Evolutionary conservation across 2,329 filamentous ascomycete species (phyloP), one percentile per base, ranked within the genome.

Genomic region (Phoma sp.): DNA sequence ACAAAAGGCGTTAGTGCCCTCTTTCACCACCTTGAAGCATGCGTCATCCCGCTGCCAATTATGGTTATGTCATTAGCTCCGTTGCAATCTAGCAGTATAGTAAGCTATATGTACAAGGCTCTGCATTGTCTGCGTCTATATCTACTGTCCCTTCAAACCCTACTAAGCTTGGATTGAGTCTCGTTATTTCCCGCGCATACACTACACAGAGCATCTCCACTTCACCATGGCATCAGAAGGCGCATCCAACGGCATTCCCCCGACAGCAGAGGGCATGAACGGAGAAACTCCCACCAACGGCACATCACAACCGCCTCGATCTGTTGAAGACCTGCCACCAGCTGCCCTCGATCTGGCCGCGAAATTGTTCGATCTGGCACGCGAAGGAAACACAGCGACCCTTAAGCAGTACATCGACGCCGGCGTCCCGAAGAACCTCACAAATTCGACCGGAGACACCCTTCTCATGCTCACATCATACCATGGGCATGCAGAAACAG

Each of bases 381-480:
- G 88, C 29, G 68, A 74, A 22, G 88, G 88, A 50, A 77, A 87
- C 43, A 77, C 82, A 2, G 68, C 81, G 4, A 72, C 84, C 10
- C 83, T 91, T n/a, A 69, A 80, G 37, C 82, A 87, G 71, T 88
- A 88, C 42, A 72, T 91, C 33, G 78, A 80, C 1, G 85, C 84
- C 2, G 88, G 89, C 1, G 76, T 91, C 24, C 88, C 88, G 0
- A 78, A 83, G 1, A 90, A 90, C 64, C 78, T 91, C 71, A 89
- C 87, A 22, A 90, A 91, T 64, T 82, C 88, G 44, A 87, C 89
- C 59, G 89, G 88, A 43, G 88, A 91, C 69, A 89, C 83, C n/a
- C 73, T 91, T 56, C 77, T 91, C 55, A 91, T 91, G 89, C 81
- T 91, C 1, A 85, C 88, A 0, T 82, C 87, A 0, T 91, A 91